Conservation (phyloP, 73 alveolate species). For the Blepharisma stoltei region DNA sequence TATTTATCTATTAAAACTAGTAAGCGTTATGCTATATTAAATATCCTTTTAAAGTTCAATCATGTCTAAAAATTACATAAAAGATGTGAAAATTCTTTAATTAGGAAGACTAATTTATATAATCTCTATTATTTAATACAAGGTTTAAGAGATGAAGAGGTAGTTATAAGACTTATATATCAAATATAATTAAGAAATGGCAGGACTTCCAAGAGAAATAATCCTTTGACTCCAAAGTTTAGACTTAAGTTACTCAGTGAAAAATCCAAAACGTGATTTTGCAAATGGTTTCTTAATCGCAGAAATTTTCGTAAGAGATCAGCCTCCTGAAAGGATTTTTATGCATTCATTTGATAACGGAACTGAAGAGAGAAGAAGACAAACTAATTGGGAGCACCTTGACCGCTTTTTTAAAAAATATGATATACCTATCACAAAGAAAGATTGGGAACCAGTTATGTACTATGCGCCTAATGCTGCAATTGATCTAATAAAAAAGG, state of each 20-base stretch:
- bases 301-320: constrained; percentile 72
- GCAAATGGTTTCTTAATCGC: constrained; percentile 86
- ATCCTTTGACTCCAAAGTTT: constrained; percentile 55
- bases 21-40: too few relatives aligned
- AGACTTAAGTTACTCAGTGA: constrained; percentile 55
- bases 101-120: too few relatives aligned
- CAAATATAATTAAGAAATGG: constrained; percentile 31
- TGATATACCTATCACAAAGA: constrained; percentile 39
- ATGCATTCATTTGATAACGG: constrained; percentile 66
- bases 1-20: too few relatives aligned
- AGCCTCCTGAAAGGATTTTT: constrained; percentile 48
- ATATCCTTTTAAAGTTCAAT: too few relatives aligned
- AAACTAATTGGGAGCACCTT: constrained; percentile 62
- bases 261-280: constrained; percentile 57
- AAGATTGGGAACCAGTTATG: constrained; percentile 64
- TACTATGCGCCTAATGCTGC: constrained; percentile 67
- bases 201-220: constrained; percentile 62
- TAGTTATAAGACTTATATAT: too few relatives aligned
- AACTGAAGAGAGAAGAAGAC: constrained; percentile 40
- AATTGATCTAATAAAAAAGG: constrained; percentile 31
- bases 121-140: too few relatives aligned
- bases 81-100: too few relatives aligned
- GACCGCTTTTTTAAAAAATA: constrained; percentile 48
- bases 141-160: too few relatives aligned
- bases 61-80: too few relatives aligned